Evolutionary conservation across 2,329 filamentous ascomycete genomes (phyloP).

Genomic region (Aspergillus piperis): DNA sequence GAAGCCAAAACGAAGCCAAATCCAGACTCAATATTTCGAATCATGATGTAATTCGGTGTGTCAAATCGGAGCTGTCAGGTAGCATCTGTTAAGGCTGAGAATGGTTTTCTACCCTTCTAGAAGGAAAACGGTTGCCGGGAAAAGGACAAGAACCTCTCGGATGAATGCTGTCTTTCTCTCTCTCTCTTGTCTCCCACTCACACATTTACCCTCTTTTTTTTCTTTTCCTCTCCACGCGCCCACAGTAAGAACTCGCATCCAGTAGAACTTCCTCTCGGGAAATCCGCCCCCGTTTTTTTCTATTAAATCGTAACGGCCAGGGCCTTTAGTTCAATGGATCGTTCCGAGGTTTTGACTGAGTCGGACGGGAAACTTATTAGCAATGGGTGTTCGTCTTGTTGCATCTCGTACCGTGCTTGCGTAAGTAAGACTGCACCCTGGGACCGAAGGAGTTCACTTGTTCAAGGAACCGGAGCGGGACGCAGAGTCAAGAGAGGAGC

Average conservation of each 20-base stretch:
- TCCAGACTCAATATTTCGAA: not conserved
- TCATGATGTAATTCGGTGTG: conserved; percentile 14
- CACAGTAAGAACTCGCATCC: not conserved
- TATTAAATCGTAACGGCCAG: not conserved
- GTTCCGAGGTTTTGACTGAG: conserved; percentile 2
- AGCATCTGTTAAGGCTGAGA: conserved; percentile 9
- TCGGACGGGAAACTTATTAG: not conserved
- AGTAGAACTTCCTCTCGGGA: not conserved
- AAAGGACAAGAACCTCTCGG: not conserved
- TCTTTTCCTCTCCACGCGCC: too few relatives aligned
- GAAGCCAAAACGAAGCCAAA: not conserved
- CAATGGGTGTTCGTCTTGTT: not conserved
- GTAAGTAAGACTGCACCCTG: conserved; percentile 9
- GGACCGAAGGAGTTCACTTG: not conserved
- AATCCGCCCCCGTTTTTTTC: not conserved
- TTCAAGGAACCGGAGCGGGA: conserved; percentile 10
- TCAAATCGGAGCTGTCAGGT: conserved; percentile 13
- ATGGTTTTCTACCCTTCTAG: conserved; percentile 11
- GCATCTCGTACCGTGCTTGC: not conserved
- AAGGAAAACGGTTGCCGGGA: conserved; percentile 3
- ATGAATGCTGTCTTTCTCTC: not conserved
- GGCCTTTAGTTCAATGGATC: not conserved
- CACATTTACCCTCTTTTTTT: too few relatives aligned
- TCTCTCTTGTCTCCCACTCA: too few relatives aligned
- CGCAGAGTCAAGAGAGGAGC: conserved; percentile 7